Percentiles rank a stretch among this genome's conserved stretches.
phyloP scores from a whole-genome alignment of 2,329 filamentous ascomycete species.

The Metarhizium brunneum region DNA sequence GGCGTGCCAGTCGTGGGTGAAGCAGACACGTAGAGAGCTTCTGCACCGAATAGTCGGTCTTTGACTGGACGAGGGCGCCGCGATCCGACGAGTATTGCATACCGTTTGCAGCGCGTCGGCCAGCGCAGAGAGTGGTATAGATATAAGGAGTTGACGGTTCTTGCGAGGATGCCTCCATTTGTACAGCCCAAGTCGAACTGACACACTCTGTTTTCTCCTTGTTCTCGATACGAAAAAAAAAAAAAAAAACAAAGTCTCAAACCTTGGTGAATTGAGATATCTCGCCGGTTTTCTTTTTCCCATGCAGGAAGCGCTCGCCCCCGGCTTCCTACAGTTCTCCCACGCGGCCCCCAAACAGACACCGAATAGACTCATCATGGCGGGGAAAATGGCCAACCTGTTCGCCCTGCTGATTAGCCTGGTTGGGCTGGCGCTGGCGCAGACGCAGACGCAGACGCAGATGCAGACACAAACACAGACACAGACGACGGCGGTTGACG shows the following conservation, averaged over 20 bases:
- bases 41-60: no score
- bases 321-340: background rate
- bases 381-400: background rate
- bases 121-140: background rate
- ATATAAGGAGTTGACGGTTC: background rate
- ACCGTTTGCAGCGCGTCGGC: background rate
- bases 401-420: slow-evolving; percentile 1
- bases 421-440: slow-evolving; percentile 1
- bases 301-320: background rate
- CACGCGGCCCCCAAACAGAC: background rate
- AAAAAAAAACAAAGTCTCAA: no score
- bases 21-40: background rate
- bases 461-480: background rate
- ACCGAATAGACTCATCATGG: background rate
- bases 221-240: no score
- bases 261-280: no score
- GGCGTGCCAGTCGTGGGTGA: no score
- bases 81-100: background rate
- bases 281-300: background rate
- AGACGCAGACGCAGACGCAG: background rate
- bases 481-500: background rate
- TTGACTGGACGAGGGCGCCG: no score
- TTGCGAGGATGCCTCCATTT: no score
- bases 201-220: background rate
- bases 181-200: no score